Conservation (phyloP, 1,284 basidiomycete species). For the Inonotus obliquus region DNA sequence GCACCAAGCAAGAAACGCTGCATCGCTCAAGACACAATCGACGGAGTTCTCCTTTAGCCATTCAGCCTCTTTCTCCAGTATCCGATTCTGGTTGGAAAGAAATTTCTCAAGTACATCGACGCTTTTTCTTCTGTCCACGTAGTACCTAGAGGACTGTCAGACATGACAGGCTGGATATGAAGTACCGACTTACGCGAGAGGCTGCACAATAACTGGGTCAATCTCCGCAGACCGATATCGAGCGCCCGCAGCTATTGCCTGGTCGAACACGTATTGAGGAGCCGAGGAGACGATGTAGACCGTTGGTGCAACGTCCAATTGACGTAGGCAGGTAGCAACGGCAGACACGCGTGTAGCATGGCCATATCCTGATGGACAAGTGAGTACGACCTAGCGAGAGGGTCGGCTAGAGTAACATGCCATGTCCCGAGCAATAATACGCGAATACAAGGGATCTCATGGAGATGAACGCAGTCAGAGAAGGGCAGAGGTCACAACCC, state of each 20-base stretch:
- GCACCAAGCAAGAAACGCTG: constrained; percentile 74
- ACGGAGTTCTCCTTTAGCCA: constrained; percentile 54
- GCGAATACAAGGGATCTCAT: constrained; percentile 34
- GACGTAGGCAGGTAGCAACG: constrained; percentile 52
- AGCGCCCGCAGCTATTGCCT: constrained; percentile 55
- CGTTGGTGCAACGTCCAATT: constrained; percentile 36
- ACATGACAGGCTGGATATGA: background rate
- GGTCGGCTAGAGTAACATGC: constrained; percentile 30
- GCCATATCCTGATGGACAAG: constrained; percentile 48
- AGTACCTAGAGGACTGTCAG: constrained; percentile 39
- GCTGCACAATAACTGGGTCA: constrained; percentile 70
- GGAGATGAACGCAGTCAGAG: background rate
- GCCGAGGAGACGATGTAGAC: constrained; percentile 66
- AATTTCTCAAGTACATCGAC: constrained; percentile 58
- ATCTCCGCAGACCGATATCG: constrained; percentile 62
- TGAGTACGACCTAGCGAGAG: background rate
- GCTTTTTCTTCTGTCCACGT: constrained; percentile 67
- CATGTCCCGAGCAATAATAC: constrained; percentile 73
- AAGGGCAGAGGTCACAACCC: background rate
- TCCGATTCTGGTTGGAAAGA: constrained; percentile 47
- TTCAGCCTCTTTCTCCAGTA: constrained; percentile 47
- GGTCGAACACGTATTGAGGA: constrained; percentile 58
- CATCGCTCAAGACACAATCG: constrained; percentile 67
- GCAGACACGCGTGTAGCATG: constrained; percentile 73
- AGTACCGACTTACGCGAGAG: constrained; percentile 51